Percentiles rank a stretch among this genome's conserved stretches.
Conservation (phyloP, 108 stramenopile genomes). For the Skeletonema tropicum region DNA sequence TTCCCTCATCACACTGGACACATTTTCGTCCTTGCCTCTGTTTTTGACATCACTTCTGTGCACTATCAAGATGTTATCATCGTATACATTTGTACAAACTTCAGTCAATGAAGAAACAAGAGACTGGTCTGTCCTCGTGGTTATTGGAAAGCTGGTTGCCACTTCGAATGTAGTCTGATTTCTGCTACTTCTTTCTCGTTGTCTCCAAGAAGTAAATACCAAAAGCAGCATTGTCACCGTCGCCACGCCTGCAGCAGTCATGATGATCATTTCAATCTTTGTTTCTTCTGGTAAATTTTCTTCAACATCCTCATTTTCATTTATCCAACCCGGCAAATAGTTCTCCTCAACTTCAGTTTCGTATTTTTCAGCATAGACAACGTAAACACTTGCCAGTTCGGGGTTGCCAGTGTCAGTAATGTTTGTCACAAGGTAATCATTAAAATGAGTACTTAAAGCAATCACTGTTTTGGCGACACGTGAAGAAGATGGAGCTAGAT, state of each 20-base stretch:
- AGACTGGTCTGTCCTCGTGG: not conserved
- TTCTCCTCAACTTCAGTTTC: not conserved
- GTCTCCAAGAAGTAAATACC: slow-evolving; percentile 13
- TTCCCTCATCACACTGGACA: not conserved
- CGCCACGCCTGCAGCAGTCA: slow-evolving; percentile 18
- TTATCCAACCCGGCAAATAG: slow-evolving; percentile 3
- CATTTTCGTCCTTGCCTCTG: not conserved
- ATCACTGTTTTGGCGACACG: slow-evolving; percentile 8
- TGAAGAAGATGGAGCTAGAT: slow-evolving; percentile 1
- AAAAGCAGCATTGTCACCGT: slow-evolving; percentile 23
- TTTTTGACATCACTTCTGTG: no score
- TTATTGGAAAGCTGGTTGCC: not conserved
- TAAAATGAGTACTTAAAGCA: slow-evolving; percentile 11
- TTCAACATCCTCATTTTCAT: slow-evolving; percentile 4
- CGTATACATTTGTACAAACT: not conserved
- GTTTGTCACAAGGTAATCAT: slow-evolving; percentile 25
- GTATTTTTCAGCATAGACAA: slow-evolving; percentile 17
- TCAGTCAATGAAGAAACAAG: not conserved
- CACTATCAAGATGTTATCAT: not conserved
- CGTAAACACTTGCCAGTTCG: slow-evolving; percentile 17
- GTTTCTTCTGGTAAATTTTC: slow-evolving; percentile 5
- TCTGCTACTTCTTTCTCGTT: not conserved
- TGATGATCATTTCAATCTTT: slow-evolving; percentile 15
- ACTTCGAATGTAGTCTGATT: slow-evolving; percentile 1
- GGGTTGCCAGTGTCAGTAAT: slow-evolving; percentile 14